Evolutionary conservation across 441 rosid species (phyloP).

Genomic region (Gossypium schwendimanii): DNA sequence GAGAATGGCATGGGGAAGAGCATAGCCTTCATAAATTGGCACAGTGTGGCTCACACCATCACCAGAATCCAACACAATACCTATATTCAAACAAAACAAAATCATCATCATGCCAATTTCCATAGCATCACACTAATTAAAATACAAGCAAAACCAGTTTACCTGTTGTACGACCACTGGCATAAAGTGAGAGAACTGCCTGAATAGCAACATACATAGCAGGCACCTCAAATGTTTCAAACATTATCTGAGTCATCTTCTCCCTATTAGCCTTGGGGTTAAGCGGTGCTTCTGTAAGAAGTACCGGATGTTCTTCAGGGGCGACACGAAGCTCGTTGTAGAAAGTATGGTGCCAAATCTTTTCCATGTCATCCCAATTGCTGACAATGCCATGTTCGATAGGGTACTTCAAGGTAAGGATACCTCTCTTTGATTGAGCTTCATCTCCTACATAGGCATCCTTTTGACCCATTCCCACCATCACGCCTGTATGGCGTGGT

Average conservation of each 20-base stretch:
- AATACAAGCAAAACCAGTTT: neutral
- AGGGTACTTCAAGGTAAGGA: slow-evolving; percentile 33
- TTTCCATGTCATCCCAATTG: slow-evolving; percentile 42
- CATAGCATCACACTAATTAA: neutral
- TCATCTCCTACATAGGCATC: slow-evolving; percentile 38
- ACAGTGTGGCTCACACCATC: slow-evolving; percentile 68
- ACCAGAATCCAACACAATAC: slow-evolving; percentile 64
- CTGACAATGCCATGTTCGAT: slow-evolving; percentile 38
- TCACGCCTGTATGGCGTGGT: slow-evolving; percentile 19
- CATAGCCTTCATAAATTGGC: slow-evolving; percentile 64
- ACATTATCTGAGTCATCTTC: slow-evolving; percentile 59
- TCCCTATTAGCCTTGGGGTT: slow-evolving; percentile 70
- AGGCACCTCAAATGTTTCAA: slow-evolving; percentile 27
- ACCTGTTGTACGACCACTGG: slow-evolving; percentile 81
- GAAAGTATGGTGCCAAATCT: slow-evolving; percentile 35
- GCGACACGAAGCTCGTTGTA: slow-evolving; percentile 54
- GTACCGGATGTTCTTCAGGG: slow-evolving; percentile 67
- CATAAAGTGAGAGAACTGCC: slow-evolving; percentile 63
- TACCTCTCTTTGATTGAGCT: slow-evolving; percentile 38
- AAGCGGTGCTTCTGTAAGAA: slow-evolving; percentile 63
- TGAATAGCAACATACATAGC: slow-evolving; percentile 54
- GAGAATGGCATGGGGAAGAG: slow-evolving; percentile 60
- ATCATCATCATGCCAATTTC: neutral
- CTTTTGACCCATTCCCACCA: slow-evolving; percentile 30
- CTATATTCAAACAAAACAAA: slow-evolving; percentile 19